A percentile compares a stretch with the other conserved stretches of the same genome.
These are phyloP conservation scores for Gymnopus androsaceus DNA, from an alignment of 1,284 basidiomycete genomes.

Conservation along the genomic window DNA sequence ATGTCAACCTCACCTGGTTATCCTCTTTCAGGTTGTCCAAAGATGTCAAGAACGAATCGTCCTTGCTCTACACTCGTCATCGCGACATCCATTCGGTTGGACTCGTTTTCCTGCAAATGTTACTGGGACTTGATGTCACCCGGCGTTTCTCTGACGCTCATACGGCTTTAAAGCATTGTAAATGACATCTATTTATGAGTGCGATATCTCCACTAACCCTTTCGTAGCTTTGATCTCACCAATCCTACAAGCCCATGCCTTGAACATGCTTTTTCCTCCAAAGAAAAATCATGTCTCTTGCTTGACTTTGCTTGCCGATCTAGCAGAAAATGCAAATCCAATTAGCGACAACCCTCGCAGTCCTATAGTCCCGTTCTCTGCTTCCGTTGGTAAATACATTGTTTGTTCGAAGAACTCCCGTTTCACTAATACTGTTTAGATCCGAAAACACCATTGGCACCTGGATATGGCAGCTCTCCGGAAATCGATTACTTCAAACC, in stretches of 20 bases:
- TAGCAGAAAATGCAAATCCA: constrained; percentile 37
- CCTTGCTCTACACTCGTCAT: constrained; percentile 65
- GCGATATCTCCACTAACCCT: background rate
- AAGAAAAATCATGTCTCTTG: constrained; percentile 60
- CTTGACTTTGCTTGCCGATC: constrained; percentile 42
- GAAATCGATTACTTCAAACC: constrained; percentile 59
- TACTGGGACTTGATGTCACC: constrained; percentile 68
- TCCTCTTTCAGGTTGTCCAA: constrained; percentile 58
- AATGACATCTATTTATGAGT: constrained; percentile 18
- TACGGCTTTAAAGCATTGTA: constrained; percentile 47
- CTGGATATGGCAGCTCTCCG: constrained; percentile 47
- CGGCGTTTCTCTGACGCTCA: constrained; percentile 39
- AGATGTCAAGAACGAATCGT: constrained; percentile 67
- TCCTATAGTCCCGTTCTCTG: constrained; percentile 18
- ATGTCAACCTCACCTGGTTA: background rate
- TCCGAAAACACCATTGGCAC: constrained; percentile 39
- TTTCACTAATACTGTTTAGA: background rate
- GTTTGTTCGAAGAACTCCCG: background rate
- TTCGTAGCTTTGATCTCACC: constrained; percentile 55
- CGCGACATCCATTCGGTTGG: constrained; percentile 78
- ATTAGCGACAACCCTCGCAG: constrained; percentile 19
- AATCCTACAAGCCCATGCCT: constrained; percentile 47
- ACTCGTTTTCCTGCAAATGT: constrained; percentile 75
- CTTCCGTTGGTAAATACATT: background rate
- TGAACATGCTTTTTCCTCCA: constrained; percentile 60